These are phyloP conservation scores for Wickerhamomyces chambardii DNA, from an alignment of 805 yeast species.

Conservation along the genomic window DNA sequence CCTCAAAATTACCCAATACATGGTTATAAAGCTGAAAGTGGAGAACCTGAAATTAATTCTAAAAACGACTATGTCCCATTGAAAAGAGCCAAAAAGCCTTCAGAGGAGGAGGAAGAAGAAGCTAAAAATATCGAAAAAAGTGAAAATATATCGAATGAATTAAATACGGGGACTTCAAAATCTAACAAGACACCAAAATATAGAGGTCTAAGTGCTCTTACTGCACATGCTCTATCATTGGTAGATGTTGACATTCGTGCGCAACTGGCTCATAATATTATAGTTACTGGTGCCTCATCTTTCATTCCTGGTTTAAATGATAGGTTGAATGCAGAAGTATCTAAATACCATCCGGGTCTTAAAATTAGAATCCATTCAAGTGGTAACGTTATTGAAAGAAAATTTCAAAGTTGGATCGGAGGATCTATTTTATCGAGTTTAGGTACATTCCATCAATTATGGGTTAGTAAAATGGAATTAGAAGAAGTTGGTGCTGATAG, in stretches of 20 bases:
- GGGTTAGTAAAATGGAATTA: slow-evolving; percentile 85
- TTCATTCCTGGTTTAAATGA: slow-evolving; percentile 77
- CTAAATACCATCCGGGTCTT: slow-evolving; percentile 68
- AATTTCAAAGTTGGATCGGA: slow-evolving; percentile 84
- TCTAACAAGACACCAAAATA: slow-evolving; percentile 3
- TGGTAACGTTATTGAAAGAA: slow-evolving; percentile 71
- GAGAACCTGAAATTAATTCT: slow-evolving; percentile 33
- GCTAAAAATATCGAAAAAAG: slow-evolving; percentile 11
- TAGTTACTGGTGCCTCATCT: slow-evolving; percentile 79
- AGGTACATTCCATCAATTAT: slow-evolving; percentile 91
- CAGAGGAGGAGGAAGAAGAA: slow-evolving; percentile 23
- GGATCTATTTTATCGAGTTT: slow-evolving; percentile 82
- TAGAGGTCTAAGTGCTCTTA: slow-evolving; percentile 51
- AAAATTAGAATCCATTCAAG: slow-evolving; percentile 78
- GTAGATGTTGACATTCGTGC: slow-evolving; percentile 81
- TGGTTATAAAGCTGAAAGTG: slow-evolving; percentile 33
- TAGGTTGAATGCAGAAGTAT: slow-evolving; percentile 62
- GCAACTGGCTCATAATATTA: slow-evolving; percentile 80
- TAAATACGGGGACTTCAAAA: neutral
- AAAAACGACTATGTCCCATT: slow-evolving; percentile 67
- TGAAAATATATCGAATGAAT: slow-evolving; percentile 6
- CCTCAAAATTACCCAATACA: slow-evolving; percentile 39
- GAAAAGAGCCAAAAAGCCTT: slow-evolving; percentile 38
- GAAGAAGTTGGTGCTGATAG: slow-evolving; percentile 85
- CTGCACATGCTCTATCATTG: slow-evolving; percentile 42